These are phyloP conservation scores for Candida bentonensis DNA, from an alignment of 805 yeast species.

Conservation along the genomic window DNA sequence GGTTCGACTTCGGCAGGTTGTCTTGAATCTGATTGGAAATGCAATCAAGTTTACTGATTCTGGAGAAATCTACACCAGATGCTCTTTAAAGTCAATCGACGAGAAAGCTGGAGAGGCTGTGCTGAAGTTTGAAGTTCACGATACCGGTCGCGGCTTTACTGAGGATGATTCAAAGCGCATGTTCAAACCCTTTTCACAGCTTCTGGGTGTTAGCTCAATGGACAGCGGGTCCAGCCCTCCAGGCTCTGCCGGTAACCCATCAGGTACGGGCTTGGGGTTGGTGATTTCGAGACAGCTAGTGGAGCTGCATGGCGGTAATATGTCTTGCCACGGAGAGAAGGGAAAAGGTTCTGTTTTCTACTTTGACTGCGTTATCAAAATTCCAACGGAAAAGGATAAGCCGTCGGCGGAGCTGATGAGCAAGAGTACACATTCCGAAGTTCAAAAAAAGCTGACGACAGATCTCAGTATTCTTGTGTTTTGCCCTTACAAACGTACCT, in stretches of 20 bases:
- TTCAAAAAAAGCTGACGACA: constrained; percentile 1
- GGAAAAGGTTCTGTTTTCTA: constrained; percentile 19
- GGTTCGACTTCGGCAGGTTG: constrained; percentile 21
- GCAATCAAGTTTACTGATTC: constrained; percentile 22
- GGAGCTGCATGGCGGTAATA: constrained; percentile 20
- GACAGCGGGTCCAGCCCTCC: constrained; percentile 2
- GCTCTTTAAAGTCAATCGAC: constrained; percentile 10
- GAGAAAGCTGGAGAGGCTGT: constrained; percentile 7
- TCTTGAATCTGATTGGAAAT: constrained; percentile 22
- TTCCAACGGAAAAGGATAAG: constrained; percentile 15
- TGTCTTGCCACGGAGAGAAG: constrained; percentile 18
- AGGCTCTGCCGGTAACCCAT: constrained; percentile 10
- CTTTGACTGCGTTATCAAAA: constrained; percentile 16
- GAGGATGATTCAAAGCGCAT: constrained; percentile 17
- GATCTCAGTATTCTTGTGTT: constrained; percentile 12
- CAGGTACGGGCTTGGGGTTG: constrained; percentile 23
- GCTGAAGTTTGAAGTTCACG: constrained; percentile 19
- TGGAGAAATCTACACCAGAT: constrained; percentile 20
- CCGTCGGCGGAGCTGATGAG: constrained; percentile 10
- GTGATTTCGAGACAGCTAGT: constrained; percentile 22
- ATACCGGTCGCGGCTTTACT: constrained; percentile 23
- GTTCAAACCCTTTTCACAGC: constrained; percentile 23
- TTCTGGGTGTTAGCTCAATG: constrained; percentile 11
- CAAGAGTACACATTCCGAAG: constrained; percentile 3
- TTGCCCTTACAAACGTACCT: constrained; percentile 16